Conservation (phyloP, 768 basidiomycete genomes). For the Rhizopogon vinicolor region DNA sequence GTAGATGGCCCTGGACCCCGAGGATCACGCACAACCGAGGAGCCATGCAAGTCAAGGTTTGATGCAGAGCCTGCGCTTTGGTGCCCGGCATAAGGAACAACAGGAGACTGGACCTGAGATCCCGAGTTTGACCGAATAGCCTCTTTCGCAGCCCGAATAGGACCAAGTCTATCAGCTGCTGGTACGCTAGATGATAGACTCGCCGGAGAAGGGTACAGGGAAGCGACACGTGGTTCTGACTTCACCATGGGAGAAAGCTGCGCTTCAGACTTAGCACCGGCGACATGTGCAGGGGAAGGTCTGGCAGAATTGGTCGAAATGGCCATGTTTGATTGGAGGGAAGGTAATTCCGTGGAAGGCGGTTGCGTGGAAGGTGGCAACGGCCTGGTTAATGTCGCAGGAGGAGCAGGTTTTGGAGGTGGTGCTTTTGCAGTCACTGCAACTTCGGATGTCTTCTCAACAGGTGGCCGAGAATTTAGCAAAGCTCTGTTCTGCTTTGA, state of each 20-base stretch:
- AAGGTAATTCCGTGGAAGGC: background rate
- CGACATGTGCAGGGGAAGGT: background rate
- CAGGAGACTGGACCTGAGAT: slow-evolving; percentile 8
- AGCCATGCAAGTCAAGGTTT: background rate
- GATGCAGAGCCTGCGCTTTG: background rate
- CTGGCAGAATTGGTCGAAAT: background rate
- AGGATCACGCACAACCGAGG: background rate
- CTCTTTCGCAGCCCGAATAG: slow-evolving; percentile 29
- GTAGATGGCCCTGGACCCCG: slow-evolving; percentile 4
- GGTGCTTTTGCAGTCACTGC: background rate
- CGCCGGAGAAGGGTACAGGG: slow-evolving; percentile 1
- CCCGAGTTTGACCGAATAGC: slow-evolving; percentile 10
- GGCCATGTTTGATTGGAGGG: background rate
- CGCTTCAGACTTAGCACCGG: background rate
- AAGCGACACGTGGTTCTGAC: slow-evolving; percentile 12
- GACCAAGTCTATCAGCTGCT: slow-evolving; percentile 23
- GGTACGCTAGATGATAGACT: slow-evolving; percentile 6
- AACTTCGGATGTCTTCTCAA: background rate
- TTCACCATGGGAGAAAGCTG: slow-evolving; percentile 12
- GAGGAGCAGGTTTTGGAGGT: slow-evolving; percentile 2
- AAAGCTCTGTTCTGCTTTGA: background rate
- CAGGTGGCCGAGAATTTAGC: background rate
- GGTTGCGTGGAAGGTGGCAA: background rate
- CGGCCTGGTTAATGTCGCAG: background rate
- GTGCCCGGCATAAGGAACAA: slow-evolving; percentile 1